Conservation (phyloP, 2,329 filamentous ascomycete species). For the Alternaria angustiovoidea region DNA sequence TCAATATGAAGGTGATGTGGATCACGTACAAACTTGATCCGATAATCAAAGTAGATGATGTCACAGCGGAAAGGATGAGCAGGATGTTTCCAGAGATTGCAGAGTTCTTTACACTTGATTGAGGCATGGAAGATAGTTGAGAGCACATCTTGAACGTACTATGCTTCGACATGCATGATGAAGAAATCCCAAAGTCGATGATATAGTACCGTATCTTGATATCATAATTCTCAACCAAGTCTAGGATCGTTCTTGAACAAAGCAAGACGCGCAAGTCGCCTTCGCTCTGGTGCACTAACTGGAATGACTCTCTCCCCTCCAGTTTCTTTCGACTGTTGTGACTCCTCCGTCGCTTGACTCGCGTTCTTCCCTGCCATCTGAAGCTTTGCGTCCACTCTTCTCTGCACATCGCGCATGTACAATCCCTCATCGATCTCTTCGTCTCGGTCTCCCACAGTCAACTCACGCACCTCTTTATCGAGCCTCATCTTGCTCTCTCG, state of each 20-base stretch:
- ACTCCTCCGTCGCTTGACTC: background rate
- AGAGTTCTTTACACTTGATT: background rate
- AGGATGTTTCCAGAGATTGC: background rate
- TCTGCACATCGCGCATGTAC: background rate
- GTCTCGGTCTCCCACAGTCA: background rate
- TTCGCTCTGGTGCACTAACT: slow-evolving; percentile 3
- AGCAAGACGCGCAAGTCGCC: slow-evolving; percentile 1
- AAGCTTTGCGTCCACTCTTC: background rate
- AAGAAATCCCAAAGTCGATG: accelerated
- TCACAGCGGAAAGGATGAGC: background rate
- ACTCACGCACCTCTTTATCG: background rate
- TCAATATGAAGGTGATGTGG: background rate
- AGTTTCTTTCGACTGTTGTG: background rate
- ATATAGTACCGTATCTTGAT: background rate
- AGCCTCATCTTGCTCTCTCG: background rate
- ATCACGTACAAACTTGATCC: background rate
- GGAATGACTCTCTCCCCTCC: background rate
- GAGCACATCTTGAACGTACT: background rate
- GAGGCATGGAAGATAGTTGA: background rate
- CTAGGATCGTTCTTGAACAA: slow-evolving; percentile 1
- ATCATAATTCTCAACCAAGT: background rate
- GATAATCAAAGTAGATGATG: background rate
- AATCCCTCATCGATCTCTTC: background rate
- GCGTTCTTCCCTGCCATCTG: background rate
- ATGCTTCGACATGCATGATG: background rate